Base-by-base conservation (phyloP, 1,139 yeast genomes). In the Candida freyschussii region DNA sequence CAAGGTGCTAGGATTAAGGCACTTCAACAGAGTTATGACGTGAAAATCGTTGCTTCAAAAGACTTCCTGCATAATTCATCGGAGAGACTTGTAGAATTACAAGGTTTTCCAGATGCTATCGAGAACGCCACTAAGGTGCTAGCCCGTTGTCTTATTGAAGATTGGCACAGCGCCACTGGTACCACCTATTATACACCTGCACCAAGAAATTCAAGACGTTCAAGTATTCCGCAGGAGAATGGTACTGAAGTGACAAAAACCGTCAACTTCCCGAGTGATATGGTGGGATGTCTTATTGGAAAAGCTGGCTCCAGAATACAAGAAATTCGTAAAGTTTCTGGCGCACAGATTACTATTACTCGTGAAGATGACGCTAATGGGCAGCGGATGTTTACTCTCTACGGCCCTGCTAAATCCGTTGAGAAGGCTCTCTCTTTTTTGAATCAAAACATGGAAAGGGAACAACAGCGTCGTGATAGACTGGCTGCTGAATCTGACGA, bases 271-370 rank as follows among this genome's bases (percentile, higher is more conserved):
- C 86, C 95, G 24, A 79, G 83, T 47, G 87, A 79, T 40, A 78
- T 80, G 65, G 95, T 87, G 32, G 96, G 96, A 29, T 93, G 95
- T 32, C 69, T 87, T 38, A 85, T 87, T 52, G 96, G 96, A 46
- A 81, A 81, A 50, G 79, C 80, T 46, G 96, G 96, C 27, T 65
- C 84, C 27, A 73, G 94, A 60, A 85, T 87, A 48, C 93, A 84
- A 56, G 95, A 89, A 36, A 83, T 87, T 34, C 72, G 96, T 48
- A 76, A 82, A 50, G 72, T 72, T 27, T 75, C 89, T 36, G 91
- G 91, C 24, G 91, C 95, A 19, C 73, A 77, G 33, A 86, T 87
- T 54, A 77, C 80, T 9, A 85, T 87, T 44, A 81, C 86, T 31
- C 77, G 80, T 44, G 82, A 78, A 48, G 75, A 78, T 31, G 78